These are phyloP conservation scores for Candida methanosorbosa DNA, from an alignment of 805 yeast species.

Conservation along the genomic window DNA sequence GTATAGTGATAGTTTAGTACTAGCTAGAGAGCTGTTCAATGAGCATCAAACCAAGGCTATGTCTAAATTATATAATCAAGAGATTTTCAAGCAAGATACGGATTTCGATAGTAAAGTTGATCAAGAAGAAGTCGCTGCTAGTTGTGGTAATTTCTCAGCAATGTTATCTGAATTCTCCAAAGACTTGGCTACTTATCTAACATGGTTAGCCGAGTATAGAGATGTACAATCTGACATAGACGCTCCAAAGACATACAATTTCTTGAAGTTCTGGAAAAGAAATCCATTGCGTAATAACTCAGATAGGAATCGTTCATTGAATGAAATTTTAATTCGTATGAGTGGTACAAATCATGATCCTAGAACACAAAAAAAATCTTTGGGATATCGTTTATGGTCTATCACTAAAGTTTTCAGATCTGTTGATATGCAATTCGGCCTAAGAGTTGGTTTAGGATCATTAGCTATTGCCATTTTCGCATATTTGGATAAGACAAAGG, in stretches of 20 bases:
- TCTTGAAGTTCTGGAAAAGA: constrained; percentile 45
- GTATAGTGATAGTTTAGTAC: constrained; percentile 35
- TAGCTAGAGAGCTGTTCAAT: constrained; percentile 49
- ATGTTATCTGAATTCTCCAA: constrained; percentile 53
- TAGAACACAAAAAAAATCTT: background rate
- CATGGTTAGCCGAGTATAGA: constrained; percentile 31
- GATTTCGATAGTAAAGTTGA: constrained; percentile 39
- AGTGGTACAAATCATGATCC: background rate
- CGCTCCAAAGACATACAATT: constrained; percentile 33
- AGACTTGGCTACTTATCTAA: constrained; percentile 44
- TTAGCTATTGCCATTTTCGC: constrained; percentile 59
- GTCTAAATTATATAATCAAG: constrained; percentile 46
- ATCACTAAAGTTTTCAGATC: constrained; percentile 43
- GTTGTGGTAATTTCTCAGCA: constrained; percentile 72
- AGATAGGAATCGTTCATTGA: constrained; percentile 15
- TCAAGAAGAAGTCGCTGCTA: constrained; percentile 76
- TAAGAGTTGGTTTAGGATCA: constrained; percentile 75
- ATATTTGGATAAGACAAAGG: constrained; percentile 46
- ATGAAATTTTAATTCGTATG: constrained; percentile 23
- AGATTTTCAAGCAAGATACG: constrained; percentile 33
- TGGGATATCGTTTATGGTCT: constrained; percentile 36
- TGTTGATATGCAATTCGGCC: constrained; percentile 69
- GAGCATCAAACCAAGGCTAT: constrained; percentile 50
- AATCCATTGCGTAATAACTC: background rate
- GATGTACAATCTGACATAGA: constrained; percentile 3